These are phyloP conservation scores for Nakazawaea ambrosiae DNA, from an alignment of 805 yeast species.

Conservation along the genomic window DNA sequence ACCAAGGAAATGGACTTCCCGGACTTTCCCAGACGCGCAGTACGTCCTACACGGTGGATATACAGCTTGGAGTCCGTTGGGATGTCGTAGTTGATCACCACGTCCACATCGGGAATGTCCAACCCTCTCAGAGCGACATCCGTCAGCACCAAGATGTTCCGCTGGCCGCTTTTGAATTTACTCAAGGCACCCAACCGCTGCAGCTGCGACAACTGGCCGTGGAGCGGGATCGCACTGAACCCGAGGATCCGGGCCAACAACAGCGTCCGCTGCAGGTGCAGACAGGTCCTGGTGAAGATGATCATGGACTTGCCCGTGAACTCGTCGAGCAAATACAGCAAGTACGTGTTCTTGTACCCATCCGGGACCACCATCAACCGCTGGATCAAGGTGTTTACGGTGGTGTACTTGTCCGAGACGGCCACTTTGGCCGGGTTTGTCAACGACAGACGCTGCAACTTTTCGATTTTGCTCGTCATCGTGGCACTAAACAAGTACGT, in stretches of 20 bases:
- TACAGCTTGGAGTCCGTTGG: slow-evolving; percentile 97
- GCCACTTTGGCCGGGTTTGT: slow-evolving; percentile 86
- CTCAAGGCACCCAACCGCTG: slow-evolving; percentile 79
- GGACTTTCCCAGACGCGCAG: slow-evolving; percentile 90
- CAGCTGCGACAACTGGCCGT: slow-evolving; percentile 84
- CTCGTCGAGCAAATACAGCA: slow-evolving; percentile 79
- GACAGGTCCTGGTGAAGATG: slow-evolving; percentile 90
- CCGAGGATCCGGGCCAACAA: slow-evolving; percentile 74
- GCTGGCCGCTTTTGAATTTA: slow-evolving; percentile 67
- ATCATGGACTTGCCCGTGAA: slow-evolving; percentile 78
- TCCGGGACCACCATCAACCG: slow-evolving; percentile 86
- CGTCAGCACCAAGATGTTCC: slow-evolving; percentile 69
- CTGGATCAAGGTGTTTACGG: slow-evolving; percentile 91
- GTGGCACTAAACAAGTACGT: slow-evolving; percentile 94
- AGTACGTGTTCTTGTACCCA: slow-evolving; percentile 83
- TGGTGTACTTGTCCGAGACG: slow-evolving; percentile 80
- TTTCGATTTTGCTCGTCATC: slow-evolving; percentile 91
- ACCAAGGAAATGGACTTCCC: slow-evolving; percentile 84
- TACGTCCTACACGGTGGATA: slow-evolving; percentile 96
- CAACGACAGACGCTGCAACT: slow-evolving; percentile 88
- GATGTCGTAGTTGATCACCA: slow-evolving; percentile 86
- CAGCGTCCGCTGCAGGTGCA: slow-evolving; percentile 89
- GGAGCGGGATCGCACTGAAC: slow-evolving; percentile 85
- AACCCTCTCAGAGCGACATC: slow-evolving; percentile 96
- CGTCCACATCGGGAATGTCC: slow-evolving; percentile 88